A percentile compares a stretch with the other conserved stretches of the same genome.
These are phyloP conservation scores for Candida anutae DNA, from an alignment of 1,139 yeast genomes.

Conservation along the genomic window DNA sequence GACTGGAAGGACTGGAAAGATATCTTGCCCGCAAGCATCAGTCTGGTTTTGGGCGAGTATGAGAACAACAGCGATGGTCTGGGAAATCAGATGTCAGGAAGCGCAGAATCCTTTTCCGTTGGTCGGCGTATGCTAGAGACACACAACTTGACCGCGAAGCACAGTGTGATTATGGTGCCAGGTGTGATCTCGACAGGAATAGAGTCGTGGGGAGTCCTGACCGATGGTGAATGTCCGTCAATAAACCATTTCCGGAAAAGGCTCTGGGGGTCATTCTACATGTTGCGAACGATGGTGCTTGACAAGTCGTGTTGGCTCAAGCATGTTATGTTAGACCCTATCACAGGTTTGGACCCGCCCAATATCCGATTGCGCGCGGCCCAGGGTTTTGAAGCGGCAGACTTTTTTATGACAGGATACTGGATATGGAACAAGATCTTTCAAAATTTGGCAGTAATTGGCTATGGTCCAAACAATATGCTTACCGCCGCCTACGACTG, in stretches of 20 bases:
- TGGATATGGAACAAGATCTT: constrained; percentile 97
- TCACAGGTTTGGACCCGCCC: constrained; percentile 89
- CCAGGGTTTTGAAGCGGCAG: constrained; percentile 95
- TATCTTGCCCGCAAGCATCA: constrained; percentile 57
- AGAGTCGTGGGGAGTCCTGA: constrained; percentile 79
- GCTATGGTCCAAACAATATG: constrained; percentile 90
- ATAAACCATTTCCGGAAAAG: constrained; percentile 81
- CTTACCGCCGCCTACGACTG: constrained; percentile 89
- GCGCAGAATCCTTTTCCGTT: constrained; percentile 81
- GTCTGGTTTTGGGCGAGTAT: constrained; percentile 48
- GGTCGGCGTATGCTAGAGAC: constrained; percentile 57
- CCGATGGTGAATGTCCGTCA: constrained; percentile 70
- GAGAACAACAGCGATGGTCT: constrained; percentile 20
- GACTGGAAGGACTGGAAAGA: constrained; percentile 43
- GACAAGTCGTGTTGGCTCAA: constrained; percentile 92
- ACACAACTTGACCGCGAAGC: constrained; percentile 46
- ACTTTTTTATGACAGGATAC: constrained; percentile 92
- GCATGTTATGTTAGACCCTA: constrained; percentile 81
- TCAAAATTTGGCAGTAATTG: constrained; percentile 88
- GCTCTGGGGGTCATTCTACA: constrained; percentile 94
- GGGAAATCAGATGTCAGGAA: constrained; percentile 36
- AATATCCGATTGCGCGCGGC: constrained; percentile 78
- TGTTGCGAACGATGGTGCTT: constrained; percentile 85
- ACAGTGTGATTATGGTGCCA: constrained; percentile 88
- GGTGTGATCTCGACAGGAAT: constrained; percentile 95